Evolutionary conservation across 2,329 filamentous ascomycete species (phyloP), one percentile per base, ranked within the genome.

Genomic region (Sporothrix luriei): DNA sequence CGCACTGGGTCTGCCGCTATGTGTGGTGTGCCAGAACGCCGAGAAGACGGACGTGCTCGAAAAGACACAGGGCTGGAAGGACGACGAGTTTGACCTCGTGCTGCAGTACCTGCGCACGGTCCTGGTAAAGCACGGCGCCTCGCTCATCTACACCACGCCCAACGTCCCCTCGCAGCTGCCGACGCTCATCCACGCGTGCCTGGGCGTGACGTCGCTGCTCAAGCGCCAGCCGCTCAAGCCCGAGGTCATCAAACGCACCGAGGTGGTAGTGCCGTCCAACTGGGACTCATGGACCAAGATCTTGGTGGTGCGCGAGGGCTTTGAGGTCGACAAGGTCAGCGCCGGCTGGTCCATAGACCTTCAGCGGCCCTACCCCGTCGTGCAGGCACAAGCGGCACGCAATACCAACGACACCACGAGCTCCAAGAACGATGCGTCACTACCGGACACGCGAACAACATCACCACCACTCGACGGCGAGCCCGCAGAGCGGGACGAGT

Each of bases 231-330:
- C 90, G 29, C 84, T 96, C 29, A 95, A 93, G 80, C 91, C 94
- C 78, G 97, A 97, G 75, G 91, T 96, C 71, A 95, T 96, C 74
- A 95, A 95, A 80, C 87, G 94, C 71, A 94, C 97, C 79, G 96
- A 96, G 83, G 94, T 99, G 68, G 85, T 97, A 5, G 91, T 99
- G 0, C 94, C 94, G 1, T 91, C 94, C 19, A 97, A 97, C 78
- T 99, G 95, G 95, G 95, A 99, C 79, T 97, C 94, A 0, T 97
- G 93, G 92, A 94, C 93, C 71, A 99, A 98, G 80, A 97, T 99
- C 71, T 87, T 94, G 54, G 93, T 98, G 57, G 83, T 98, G 38
- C 88, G 93, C 68, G 95, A 97, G 77, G 92, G 90, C 0, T 98
- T 98, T 75, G 93, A 98, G 74, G 92, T 96, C 26, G 95, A 99